These are phyloP conservation scores for Metschnikowia continentalis DNA, from an alignment of 805 yeast genomes.

Conservation along the genomic window DNA sequence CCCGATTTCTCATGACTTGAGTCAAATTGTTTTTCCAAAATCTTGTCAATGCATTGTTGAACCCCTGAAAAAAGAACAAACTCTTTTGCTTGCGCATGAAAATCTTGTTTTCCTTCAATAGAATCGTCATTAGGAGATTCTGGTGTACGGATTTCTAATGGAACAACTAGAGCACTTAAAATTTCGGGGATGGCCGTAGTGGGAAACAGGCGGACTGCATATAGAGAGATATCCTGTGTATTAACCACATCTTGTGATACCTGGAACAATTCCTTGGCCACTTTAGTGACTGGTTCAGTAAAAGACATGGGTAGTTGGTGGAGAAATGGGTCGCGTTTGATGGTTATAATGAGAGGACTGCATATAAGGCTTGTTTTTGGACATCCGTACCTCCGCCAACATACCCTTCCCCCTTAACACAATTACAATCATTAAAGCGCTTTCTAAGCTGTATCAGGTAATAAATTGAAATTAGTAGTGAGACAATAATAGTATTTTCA, in stretches of 20 bases:
- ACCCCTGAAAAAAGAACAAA: not conserved
- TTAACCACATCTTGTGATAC: not conserved
- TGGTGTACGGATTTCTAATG: not conserved
- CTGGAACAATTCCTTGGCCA: not conserved
- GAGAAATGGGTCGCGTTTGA: not conserved
- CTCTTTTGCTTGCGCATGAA: not conserved
- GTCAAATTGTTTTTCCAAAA: not conserved
- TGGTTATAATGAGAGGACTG: not conserved
- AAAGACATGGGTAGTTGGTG: not conserved
- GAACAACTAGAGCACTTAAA: not conserved
- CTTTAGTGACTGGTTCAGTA: not conserved
- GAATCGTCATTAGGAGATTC: not conserved
- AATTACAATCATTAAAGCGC: too few species aligned
- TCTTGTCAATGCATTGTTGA: not conserved
- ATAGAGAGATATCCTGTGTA: too few species aligned
- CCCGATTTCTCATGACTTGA: not conserved
- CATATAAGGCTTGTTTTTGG: not conserved
- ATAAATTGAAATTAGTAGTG: too few species aligned
- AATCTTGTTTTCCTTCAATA: not conserved
- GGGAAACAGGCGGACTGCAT: not conserved
- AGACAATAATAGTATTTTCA: too few species aligned
- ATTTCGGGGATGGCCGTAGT: not conserved
- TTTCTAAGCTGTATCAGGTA: too few species aligned
- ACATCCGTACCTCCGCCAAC: not conserved
- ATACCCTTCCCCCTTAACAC: too few species aligned